Percentiles rank a stretch among this genome's conserved stretches.
phyloP scores from a whole-genome alignment of 345 rosid species.

The Pistacia integerrima region DNA sequence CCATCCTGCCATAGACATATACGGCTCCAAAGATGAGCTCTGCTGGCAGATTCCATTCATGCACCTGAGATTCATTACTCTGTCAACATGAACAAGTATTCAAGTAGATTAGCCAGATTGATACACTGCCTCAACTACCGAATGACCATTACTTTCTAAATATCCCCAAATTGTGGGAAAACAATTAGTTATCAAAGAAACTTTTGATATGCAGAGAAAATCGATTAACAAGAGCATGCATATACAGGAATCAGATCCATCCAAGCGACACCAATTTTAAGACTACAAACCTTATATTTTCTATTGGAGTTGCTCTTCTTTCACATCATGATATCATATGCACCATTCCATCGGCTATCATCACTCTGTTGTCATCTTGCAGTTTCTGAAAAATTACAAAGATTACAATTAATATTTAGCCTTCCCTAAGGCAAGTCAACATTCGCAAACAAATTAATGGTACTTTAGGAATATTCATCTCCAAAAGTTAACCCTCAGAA shows the following conservation, averaged over 20 bases:
- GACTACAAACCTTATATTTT: conserved; percentile 18
- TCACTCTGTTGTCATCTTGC: conserved; percentile 89
- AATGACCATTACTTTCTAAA: not conserved
- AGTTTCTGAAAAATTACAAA: conserved; percentile 60
- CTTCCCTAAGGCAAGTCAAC: conserved; percentile 1
- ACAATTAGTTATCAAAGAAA: not conserved
- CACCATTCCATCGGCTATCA: conserved; percentile 78
- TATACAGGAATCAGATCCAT: not conserved
- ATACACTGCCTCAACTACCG: not conserved
- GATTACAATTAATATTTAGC: conserved; percentile 1
- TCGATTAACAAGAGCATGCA: not conserved
- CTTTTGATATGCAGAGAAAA: not conserved
- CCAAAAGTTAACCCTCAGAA: not conserved
- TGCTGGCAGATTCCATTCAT: not conserved
- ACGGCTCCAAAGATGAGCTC: not conserved
- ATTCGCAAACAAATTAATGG: conserved; percentile 15
- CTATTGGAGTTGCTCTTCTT: conserved; percentile 8
- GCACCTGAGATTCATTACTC: conserved; percentile 1
- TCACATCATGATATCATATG: conserved; percentile 57
- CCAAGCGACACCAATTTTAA: not conserved
- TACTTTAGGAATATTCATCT: not conserved
- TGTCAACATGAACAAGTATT: not conserved
- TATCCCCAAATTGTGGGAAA: not conserved
- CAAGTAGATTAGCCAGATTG: not conserved
- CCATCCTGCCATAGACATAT: not conserved